phyloP scores from a whole-genome alignment of 176 grass and related monocot species.

The Ensete ventricosum region DNA sequence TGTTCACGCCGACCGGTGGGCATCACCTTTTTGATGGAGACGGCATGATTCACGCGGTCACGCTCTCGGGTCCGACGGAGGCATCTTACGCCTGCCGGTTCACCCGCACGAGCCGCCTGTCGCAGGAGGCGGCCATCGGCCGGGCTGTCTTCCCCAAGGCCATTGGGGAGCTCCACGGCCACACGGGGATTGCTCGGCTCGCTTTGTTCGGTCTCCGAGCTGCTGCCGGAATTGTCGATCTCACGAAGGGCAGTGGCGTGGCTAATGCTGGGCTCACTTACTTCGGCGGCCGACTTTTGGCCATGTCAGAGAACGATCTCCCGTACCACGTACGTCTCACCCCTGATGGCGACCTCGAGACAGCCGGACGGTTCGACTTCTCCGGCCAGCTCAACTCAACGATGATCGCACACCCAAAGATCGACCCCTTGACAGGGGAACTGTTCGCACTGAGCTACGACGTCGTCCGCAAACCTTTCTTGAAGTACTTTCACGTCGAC shows the following conservation, averaged over 20 bases:
- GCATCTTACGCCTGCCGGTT: slow-evolving; percentile 1
- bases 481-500: neutral
- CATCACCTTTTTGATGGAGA: slow-evolving; percentile 4
- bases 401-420: slow-evolving; percentile 10
- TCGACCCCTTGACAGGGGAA: neutral
- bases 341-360: neutral
- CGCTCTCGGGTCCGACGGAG: neutral
- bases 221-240: neutral
- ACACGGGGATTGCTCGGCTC: neutral
- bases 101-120: neutral
- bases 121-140: neutral
- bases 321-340: slow-evolving; percentile 3
- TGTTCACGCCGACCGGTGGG: slow-evolving; percentile 4
- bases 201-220: slow-evolving; percentile 1
- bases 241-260: neutral
- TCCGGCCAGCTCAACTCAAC: neutral
- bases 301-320: neutral
- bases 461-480: neutral
- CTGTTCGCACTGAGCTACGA: slow-evolving; percentile 2
- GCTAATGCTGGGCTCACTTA: neutral
- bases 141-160: slow-evolving; percentile 3
- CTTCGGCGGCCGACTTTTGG: slow-evolving; percentile 1
- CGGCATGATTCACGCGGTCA: slow-evolving; percentile 6
- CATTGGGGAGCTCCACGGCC: slow-evolving; percentile 1
- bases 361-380: slow-evolving; percentile 1